Conservation (phyloP, 257 asterid species). For the Pogostemon cablin region DNA sequence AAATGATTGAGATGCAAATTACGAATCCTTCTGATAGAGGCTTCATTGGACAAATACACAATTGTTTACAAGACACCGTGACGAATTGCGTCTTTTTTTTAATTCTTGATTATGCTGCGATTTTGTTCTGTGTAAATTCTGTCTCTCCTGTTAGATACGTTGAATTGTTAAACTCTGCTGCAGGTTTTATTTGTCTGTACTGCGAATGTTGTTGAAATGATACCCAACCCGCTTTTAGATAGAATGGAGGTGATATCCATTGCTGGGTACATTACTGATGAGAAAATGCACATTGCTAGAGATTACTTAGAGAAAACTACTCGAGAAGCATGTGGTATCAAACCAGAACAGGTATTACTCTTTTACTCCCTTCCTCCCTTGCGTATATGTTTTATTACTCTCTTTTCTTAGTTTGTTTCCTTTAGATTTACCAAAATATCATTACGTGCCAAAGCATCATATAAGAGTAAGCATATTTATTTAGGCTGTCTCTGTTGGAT, state of each 20-base stretch:
- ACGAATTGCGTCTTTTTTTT: neutral
- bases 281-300: constrained; percentile 96
- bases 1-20: neutral
- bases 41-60: neutral
- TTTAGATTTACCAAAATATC: neutral
- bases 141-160: constrained; percentile 1
- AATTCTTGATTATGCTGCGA: constrained; percentile 22
- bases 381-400: neutral
- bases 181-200: constrained; percentile 98
- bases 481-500: constrained; percentile 4
- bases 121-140: constrained; percentile 19
- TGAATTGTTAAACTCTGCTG: constrained; percentile 26
- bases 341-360: constrained; percentile 76
- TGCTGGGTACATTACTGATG: constrained; percentile 97
- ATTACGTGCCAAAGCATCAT: constrained; percentile 5
- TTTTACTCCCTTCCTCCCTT: constrained; percentile 13
- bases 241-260: constrained; percentile 97
- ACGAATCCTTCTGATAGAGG: neutral
- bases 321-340: constrained; percentile 94
- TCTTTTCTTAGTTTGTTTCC: constrained; percentile 1
- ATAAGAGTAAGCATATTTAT: constrained; percentile 13
- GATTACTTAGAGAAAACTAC: constrained; percentile 93
- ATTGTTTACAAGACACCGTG: neutral
- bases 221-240: constrained; percentile 94
- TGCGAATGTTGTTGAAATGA: constrained; percentile 86